phyloP scores from a whole-genome alignment of 2,329 filamentous ascomycete species.

The Curvularia hawaiiensis region DNA sequence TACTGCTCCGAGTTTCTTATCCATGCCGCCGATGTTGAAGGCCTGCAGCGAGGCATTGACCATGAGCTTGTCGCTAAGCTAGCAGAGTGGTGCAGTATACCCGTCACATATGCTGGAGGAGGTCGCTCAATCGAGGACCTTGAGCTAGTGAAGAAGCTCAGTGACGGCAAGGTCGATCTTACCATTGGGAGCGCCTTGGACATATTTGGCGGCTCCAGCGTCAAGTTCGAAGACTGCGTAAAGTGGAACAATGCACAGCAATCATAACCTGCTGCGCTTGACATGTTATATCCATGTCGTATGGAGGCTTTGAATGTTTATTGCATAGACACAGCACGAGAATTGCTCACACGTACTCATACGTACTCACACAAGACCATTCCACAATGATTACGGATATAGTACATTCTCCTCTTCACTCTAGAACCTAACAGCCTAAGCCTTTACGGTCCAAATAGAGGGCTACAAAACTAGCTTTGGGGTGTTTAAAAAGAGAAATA shows the following conservation, averaged over 20 bases:
- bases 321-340: not conserved
- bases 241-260: slow-evolving; percentile 70
- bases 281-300: not conserved
- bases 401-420: slow-evolving; percentile 7
- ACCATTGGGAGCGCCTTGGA: slow-evolving; percentile 97
- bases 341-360: not conserved
- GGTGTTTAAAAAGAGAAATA: not conserved
- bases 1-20: slow-evolving; percentile 97
- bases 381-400: not conserved
- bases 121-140: slow-evolving; percentile 82
- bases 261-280: not conserved
- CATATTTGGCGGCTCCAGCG: slow-evolving; percentile 88
- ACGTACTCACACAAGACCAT: not conserved
- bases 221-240: slow-evolving; percentile 88
- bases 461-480: slow-evolving; percentile 3
- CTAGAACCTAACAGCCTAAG: not conserved
- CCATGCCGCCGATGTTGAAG: slow-evolving; percentile 96
- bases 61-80: slow-evolving; percentile 78
- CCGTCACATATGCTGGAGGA: slow-evolving; percentile 96
- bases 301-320: not conserved
- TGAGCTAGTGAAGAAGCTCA: slow-evolving; percentile 78
- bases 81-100: slow-evolving; percentile 85
- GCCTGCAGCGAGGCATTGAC: slow-evolving; percentile 88
- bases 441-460: not conserved
- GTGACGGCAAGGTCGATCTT: slow-evolving; percentile 81